phyloP scores from a whole-genome alignment of 2,329 filamentous ascomycete species.

The Ramularia collo-cygni region DNA sequence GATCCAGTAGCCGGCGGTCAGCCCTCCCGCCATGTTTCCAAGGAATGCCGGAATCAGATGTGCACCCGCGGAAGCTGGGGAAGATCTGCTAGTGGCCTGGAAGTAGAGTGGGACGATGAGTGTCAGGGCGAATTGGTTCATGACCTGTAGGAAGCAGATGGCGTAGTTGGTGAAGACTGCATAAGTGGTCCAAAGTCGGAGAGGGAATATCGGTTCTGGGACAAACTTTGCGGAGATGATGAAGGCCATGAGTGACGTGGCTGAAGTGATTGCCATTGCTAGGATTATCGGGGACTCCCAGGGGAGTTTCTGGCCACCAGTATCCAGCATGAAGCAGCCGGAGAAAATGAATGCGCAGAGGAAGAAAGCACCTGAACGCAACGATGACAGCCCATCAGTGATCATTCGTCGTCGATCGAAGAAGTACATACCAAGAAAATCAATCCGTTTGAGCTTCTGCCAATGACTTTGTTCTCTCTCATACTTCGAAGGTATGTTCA shows the following conservation, averaged over 20 bases:
- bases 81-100: slow-evolving; percentile 53
- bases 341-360: slow-evolving; percentile 39
- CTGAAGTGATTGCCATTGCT: slow-evolving; percentile 10
- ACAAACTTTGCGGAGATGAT: slow-evolving; percentile 18
- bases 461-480: slow-evolving; percentile 6
- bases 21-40: slow-evolving; percentile 59
- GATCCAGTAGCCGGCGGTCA: slow-evolving; percentile 54
- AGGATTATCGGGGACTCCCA: slow-evolving; percentile 34
- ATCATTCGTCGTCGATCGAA: no score
- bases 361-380: slow-evolving; percentile 32
- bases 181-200: slow-evolving; percentile 46
- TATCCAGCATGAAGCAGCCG: slow-evolving; percentile 43
- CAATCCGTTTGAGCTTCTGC: slow-evolving; percentile 46
- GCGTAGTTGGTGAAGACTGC: slow-evolving; percentile 50
- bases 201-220: slow-evolving; percentile 48
- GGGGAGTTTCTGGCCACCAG: slow-evolving; percentile 39
- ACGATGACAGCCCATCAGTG: no score
- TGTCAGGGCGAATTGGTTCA: slow-evolving; percentile 57
- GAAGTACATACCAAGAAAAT: slow-evolving; percentile 48
- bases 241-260: slow-evolving; percentile 12
- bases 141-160: slow-evolving; percentile 47
- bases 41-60: slow-evolving; percentile 62
- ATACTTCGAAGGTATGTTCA: slow-evolving; percentile 15
- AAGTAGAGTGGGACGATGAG: slow-evolving; percentile 64
- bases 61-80: slow-evolving; percentile 51